phyloP scores from a whole-genome alignment of 73 alveolate genomes.

The Effrenium voratum region DNA sequence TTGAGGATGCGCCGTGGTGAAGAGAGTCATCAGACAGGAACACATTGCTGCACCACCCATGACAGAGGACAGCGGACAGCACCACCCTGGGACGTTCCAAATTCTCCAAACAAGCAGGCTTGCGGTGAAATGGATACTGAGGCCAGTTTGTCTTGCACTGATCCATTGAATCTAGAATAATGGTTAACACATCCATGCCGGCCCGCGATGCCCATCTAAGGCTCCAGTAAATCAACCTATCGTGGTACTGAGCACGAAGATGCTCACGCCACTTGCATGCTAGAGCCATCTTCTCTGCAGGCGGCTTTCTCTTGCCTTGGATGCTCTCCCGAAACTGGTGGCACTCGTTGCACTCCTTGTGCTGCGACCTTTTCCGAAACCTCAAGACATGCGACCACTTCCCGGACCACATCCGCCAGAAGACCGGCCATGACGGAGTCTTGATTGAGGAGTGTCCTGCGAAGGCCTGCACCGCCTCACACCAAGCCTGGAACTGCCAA shows the following conservation, averaged over 20 bases:
- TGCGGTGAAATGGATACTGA: conserved; percentile 33
- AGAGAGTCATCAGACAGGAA: neutral
- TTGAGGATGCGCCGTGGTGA: conserved; percentile 43
- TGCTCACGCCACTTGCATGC: conserved; percentile 26
- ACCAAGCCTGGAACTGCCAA: conserved; percentile 46
- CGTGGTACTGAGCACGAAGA: conserved; percentile 55
- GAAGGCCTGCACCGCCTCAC: neutral
- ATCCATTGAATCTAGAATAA: conserved; percentile 42
- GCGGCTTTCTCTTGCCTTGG: conserved; percentile 4
- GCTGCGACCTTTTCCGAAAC: conserved; percentile 37
- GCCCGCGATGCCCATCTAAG: conserved; percentile 20
- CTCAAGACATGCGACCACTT: conserved; percentile 43
- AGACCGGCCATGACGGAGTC: conserved; percentile 33
- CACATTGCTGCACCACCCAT: conserved; percentile 38
- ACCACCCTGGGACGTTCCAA: neutral
- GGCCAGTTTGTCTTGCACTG: conserved; percentile 28
- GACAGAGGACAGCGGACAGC: conserved; percentile 29
- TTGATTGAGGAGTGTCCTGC: neutral
- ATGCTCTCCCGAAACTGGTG: conserved; percentile 5
- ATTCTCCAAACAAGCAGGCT: neutral
- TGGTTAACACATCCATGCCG: neutral
- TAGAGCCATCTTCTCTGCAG: conserved; percentile 30
- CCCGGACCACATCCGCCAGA: conserved; percentile 12
- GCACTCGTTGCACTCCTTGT: conserved; percentile 38
- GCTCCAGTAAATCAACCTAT: conserved; percentile 34